phyloP scores from a whole-genome alignment of 305 asterid species.

The Plantago rigida region DNA sequence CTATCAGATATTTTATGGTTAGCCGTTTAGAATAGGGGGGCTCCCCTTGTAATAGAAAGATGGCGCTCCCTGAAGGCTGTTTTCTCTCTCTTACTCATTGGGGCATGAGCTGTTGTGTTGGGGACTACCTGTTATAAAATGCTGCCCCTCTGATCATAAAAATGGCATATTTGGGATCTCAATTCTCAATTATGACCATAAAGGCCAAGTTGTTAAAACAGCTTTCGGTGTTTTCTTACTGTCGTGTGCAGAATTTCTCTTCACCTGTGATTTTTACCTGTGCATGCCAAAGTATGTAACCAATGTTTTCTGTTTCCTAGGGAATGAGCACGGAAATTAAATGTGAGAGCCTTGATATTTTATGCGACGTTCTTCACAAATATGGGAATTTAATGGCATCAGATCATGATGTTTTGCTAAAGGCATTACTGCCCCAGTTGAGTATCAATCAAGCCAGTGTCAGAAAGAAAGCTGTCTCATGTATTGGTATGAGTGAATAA shows the following conservation, averaged over 20 bases:
- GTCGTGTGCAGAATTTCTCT: not conserved
- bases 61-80: no score
- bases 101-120: not conserved
- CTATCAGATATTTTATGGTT: not conserved
- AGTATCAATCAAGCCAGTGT: slow-evolving; percentile 89
- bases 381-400: slow-evolving; percentile 80
- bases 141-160: not conserved
- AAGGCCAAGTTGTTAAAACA: not conserved
- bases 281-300: slow-evolving; percentile 12
- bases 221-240: not conserved
- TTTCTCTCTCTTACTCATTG: no score
- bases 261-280: not conserved
- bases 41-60: no score
- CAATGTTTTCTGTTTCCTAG: slow-evolving; percentile 32
- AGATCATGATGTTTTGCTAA: slow-evolving; percentile 67
- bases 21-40: no score
- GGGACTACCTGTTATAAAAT: not conserved
- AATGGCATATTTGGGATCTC: slow-evolving; percentile 2
- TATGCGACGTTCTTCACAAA: slow-evolving; percentile 92
- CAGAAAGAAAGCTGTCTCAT: slow-evolving; percentile 87
- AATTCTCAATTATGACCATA: not conserved
- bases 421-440: slow-evolving; percentile 73
- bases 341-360: slow-evolving; percentile 91
- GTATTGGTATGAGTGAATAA: slow-evolving; percentile 61
- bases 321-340: slow-evolving; percentile 83